Percentiles rank a stretch among this genome's conserved stretches.
Evolutionary conservation across 352 stramenopile species (phyloP).

Genomic region (Globisporangium sylvaticum): DNA sequence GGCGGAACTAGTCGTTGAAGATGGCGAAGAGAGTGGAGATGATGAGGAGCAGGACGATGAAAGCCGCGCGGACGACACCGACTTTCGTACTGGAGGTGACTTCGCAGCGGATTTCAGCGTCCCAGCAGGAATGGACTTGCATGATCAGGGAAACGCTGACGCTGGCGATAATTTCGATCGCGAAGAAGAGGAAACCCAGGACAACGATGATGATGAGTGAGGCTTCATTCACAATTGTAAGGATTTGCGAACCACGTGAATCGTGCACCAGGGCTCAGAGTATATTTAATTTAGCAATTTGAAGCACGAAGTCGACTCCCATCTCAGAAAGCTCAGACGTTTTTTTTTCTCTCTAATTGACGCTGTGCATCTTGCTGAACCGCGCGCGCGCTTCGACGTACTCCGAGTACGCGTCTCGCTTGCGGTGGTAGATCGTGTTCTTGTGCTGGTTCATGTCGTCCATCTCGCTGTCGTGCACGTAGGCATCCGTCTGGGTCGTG

Average conservation of each 20-base stretch:
- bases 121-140: not conserved
- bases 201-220: not conserved
- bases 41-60: not conserved
- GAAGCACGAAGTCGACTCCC: not conserved
- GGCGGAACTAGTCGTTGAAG: not conserved
- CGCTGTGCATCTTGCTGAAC: conserved; percentile 89
- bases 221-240: not conserved
- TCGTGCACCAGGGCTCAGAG: not conserved
- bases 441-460: conserved; percentile 73
- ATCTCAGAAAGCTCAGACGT: not conserved
- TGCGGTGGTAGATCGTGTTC: conserved; percentile 68
- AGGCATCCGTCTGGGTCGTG: conserved; percentile 48
- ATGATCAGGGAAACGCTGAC: not conserved
- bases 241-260: not conserved
- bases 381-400: conserved; percentile 84
- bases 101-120: not conserved
- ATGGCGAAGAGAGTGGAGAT: not conserved
- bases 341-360: conserved; percentile 37
- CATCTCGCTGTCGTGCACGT: conserved; percentile 74
- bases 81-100: conserved; percentile 5
- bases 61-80: conserved; percentile 6
- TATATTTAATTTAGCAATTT: not conserved
- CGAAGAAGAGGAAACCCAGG: too few relatives aligned
- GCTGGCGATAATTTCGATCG: not conserved
- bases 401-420: conserved; percentile 84